These are phyloP conservation scores for Wickerhamiella brachini DNA, from an alignment of 805 yeast species.

Conservation along the genomic window DNA sequence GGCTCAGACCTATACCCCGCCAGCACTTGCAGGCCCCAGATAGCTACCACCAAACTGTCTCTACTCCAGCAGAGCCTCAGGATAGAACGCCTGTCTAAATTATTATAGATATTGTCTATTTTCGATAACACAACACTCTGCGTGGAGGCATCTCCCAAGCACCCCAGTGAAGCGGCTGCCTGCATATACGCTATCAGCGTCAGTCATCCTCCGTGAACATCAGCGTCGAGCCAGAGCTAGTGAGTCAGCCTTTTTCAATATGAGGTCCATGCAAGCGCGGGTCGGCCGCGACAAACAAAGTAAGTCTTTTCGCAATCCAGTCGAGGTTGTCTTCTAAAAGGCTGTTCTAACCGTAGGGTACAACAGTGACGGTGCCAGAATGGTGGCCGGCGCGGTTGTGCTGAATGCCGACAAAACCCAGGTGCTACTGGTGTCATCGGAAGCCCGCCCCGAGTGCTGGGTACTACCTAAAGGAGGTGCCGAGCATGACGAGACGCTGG, in stretches of 20 bases:
- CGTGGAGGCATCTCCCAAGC: no score
- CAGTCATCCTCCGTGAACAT: no score
- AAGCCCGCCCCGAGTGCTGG: conserved; percentile 59
- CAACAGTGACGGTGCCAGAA: conserved; percentile 53
- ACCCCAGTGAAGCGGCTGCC: no score
- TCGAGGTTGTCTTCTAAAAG: no score
- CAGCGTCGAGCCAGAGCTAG: no score
- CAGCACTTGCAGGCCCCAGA: not conserved
- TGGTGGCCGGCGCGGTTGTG: conserved; percentile 89
- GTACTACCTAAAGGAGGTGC: conserved; percentile 94
- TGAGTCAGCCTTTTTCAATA: not conserved
- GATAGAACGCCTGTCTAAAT: not conserved
- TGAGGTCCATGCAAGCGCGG: conserved; percentile 24
- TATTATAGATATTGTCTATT: not conserved
- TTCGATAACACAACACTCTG: no score
- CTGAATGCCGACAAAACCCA: conserved; percentile 41
- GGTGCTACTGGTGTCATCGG: conserved; percentile 69
- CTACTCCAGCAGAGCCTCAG: no score
- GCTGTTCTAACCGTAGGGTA: conserved; percentile 26
- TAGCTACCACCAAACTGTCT: not conserved
- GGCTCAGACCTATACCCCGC: conserved; percentile 30
- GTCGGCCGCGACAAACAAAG: conserved; percentile 27
- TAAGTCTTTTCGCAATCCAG: not conserved
- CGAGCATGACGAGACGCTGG: conserved; percentile 58
- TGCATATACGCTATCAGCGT: no score